Conservation (phyloP, 2,329 filamentous ascomycete genomes). For the Peltaster fructicola region DNA sequence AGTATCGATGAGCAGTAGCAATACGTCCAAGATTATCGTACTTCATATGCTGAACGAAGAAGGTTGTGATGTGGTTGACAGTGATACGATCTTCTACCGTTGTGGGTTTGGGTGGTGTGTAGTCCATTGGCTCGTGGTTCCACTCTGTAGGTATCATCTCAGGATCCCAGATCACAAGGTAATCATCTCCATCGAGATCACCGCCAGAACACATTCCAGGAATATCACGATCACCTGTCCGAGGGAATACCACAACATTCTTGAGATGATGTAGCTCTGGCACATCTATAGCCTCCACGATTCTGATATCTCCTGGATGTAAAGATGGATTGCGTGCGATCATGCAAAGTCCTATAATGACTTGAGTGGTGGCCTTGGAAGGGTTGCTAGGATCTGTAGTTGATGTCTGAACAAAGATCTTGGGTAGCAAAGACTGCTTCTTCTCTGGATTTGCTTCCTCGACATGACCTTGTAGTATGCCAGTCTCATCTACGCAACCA, state of each 20-base stretch:
- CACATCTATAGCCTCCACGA: conserved; percentile 68
- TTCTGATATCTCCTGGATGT: conserved; percentile 78
- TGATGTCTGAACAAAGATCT: conserved; percentile 88
- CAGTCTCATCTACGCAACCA: conserved; percentile 76
- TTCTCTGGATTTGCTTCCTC: conserved; percentile 21
- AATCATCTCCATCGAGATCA: conserved; percentile 91
- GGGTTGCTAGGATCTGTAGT: conserved; percentile 38
- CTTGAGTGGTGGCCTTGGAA: conserved; percentile 35
- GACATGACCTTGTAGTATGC: conserved; percentile 53
- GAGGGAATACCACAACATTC: conserved; percentile 76
- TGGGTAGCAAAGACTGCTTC: conserved; percentile 35
- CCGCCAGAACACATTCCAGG: conserved; percentile 92
- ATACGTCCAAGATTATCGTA: conserved; percentile 68
- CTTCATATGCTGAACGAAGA: conserved; percentile 88
- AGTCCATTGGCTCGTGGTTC: conserved; percentile 66
- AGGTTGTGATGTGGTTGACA: conserved; percentile 56
- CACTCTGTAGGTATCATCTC: conserved; percentile 51
- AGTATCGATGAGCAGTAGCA: conserved; percentile 64
- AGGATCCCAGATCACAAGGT: conserved; percentile 79
- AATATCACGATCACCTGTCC: conserved; percentile 65
- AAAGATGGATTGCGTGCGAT: conserved; percentile 85
- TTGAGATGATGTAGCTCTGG: conserved; percentile 56
- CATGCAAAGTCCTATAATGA: conserved; percentile 62
- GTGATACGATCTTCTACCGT: conserved; percentile 45
- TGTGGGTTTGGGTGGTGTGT: conserved; percentile 39